Evolutionary conservation across 2,329 filamentous ascomycete species (phyloP).

Genomic region (Cadophora luteo-olivacea): DNA sequence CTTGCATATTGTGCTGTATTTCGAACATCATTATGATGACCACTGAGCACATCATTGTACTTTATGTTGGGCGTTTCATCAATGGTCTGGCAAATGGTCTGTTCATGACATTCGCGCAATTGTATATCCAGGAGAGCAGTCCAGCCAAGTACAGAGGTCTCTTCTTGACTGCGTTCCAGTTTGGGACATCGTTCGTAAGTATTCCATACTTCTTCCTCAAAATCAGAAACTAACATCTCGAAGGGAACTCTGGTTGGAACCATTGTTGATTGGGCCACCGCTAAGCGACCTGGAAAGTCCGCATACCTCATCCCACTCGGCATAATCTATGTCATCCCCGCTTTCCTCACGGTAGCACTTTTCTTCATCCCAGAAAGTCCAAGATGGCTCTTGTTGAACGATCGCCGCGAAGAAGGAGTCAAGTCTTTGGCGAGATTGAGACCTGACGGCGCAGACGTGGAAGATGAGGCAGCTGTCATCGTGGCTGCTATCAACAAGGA

Average conservation of each 20-base stretch:
- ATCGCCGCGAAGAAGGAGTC: constrained; percentile 38
- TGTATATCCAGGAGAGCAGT: constrained; percentile 54
- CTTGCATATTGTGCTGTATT: constrained; percentile 54
- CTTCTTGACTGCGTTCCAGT: constrained; percentile 55
- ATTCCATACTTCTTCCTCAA: neutral
- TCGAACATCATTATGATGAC: constrained; percentile 65
- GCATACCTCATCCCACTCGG: constrained; percentile 46
- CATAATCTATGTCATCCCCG: constrained; percentile 40
- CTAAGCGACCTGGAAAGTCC: constrained; percentile 34
- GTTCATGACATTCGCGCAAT: constrained; percentile 30
- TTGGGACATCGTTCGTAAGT: constrained; percentile 54
- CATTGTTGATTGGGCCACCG: constrained; percentile 57
- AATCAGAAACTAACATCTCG: neutral
- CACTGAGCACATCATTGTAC: constrained; percentile 56
- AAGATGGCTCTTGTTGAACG: constrained; percentile 49
- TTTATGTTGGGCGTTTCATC: constrained; percentile 61
- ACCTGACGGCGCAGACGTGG: constrained; percentile 40
- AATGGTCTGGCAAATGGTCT: constrained; percentile 54
- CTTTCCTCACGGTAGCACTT: constrained; percentile 59
- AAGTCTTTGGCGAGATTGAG: constrained; percentile 41
- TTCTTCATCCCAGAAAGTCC: constrained; percentile 66
- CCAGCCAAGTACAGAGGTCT: constrained; percentile 56
- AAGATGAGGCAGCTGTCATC: constrained; percentile 43
- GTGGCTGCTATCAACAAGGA: constrained; percentile 42
- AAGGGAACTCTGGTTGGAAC: constrained; percentile 53